Conservation (phyloP, 208 protist genomes). For the Leishmania tarentolae region DNA sequence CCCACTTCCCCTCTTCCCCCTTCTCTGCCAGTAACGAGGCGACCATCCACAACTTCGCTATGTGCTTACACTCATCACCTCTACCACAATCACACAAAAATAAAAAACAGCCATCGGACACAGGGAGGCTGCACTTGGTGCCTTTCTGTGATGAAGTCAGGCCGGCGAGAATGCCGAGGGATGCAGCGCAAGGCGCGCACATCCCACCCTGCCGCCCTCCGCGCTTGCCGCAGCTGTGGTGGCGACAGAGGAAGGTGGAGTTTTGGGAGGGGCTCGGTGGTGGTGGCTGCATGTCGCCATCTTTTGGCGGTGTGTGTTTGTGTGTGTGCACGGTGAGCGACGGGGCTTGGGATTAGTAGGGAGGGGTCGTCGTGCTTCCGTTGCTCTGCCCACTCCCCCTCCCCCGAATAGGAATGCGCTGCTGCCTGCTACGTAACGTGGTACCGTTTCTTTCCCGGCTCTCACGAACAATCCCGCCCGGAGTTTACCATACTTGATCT, state of each 20-base stretch:
- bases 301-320: background rate
- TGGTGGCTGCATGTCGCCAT: background rate
- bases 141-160: slow-evolving; percentile 23
- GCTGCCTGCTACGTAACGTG: background rate
- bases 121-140: slow-evolving; percentile 13
- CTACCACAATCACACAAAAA: too few species aligned
- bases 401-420: background rate
- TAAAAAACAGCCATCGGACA: background rate
- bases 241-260: background rate
- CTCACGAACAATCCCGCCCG: slow-evolving; percentile 71
- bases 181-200: background rate
- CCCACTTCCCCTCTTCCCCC: background rate
- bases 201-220: background rate
- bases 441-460: slow-evolving; percentile 10
- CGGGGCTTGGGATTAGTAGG: background rate
- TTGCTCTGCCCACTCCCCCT: background rate
- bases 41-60: background rate
- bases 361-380: background rate
- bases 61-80: background rate
- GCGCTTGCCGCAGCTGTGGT: background rate
- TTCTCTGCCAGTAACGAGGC: background rate
- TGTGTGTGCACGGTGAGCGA: background rate
- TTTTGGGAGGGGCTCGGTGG: background rate
- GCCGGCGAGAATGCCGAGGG: background rate
- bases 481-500: slow-evolving; percentile 60